Evolutionary conservation across 2,329 filamentous ascomycete genomes (phyloP).

Genomic region (Talaromyces sp.): DNA sequence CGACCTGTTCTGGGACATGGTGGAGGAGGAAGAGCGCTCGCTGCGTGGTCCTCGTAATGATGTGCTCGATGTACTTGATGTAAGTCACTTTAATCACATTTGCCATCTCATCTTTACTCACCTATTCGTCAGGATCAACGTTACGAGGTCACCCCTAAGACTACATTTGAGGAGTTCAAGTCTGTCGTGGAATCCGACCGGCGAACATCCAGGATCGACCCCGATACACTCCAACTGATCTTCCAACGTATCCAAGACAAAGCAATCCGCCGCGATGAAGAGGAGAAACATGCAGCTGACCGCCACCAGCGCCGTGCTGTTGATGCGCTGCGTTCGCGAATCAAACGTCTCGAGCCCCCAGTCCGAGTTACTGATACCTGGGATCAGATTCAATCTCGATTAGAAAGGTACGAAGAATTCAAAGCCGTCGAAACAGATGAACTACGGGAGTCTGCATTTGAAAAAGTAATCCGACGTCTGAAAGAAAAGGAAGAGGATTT

Average conservation of each 20-base stretch:
- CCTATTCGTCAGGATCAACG: constrained; percentile 70
- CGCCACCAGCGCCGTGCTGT: constrained; percentile 82
- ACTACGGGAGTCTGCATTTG: constrained; percentile 78
- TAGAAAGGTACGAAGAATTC: constrained; percentile 83
- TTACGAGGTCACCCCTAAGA: constrained; percentile 85
- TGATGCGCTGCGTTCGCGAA: constrained; percentile 79
- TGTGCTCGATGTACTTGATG: constrained; percentile 84
- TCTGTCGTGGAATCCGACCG: constrained; percentile 80
- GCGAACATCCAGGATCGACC: constrained; percentile 83
- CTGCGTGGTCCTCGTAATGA: constrained; percentile 79
- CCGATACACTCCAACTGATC: constrained; percentile 75
- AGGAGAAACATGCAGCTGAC: constrained; percentile 79
- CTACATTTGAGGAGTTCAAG: constrained; percentile 85
- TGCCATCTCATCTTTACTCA: constrained; percentile 38
- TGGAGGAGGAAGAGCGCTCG: constrained; percentile 92
- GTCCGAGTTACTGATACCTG: constrained; percentile 78
- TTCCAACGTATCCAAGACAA: constrained; percentile 90
- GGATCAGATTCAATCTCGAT: constrained; percentile 79
- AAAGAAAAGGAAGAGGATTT: constrained; percentile 85
- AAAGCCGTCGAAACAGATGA: constrained; percentile 81
- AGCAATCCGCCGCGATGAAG: constrained; percentile 76
- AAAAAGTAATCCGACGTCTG: constrained; percentile 87
- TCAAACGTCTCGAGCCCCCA: constrained; percentile 89
- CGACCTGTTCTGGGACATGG: constrained; percentile 92
- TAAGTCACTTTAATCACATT: constrained; percentile 49